A percentile compares a stretch with the other conserved stretches of the same genome.
Evolutionary conservation across 2,329 filamentous ascomycete species (phyloP).

Genomic region (Paecilomyces dactylethromorphus): DNA sequence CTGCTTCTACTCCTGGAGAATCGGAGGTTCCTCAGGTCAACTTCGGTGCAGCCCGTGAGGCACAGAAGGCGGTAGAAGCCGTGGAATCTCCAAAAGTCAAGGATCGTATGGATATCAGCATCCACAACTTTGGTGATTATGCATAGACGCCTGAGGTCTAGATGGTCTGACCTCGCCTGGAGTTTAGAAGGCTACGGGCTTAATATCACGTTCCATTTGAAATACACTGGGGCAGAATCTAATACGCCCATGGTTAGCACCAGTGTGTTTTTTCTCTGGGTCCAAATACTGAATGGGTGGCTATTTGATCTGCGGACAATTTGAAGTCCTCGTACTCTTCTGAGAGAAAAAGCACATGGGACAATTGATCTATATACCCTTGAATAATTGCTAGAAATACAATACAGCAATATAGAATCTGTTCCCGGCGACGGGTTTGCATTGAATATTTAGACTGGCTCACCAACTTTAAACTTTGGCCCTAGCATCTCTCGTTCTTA

Average conservation of each 20-base stretch:
- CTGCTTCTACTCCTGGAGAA: conserved; percentile 27
- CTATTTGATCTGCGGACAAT: not conserved
- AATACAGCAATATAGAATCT: not conserved
- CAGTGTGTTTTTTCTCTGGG: not conserved
- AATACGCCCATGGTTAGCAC: not conserved
- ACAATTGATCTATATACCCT: not conserved
- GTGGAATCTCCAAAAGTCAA: conserved; percentile 36
- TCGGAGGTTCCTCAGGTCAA: conserved; percentile 17
- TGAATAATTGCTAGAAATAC: not conserved
- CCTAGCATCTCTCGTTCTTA: not conserved
- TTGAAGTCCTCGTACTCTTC: not conserved
- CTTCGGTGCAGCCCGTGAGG: conserved; percentile 5
- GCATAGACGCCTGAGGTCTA: conserved; percentile 14
- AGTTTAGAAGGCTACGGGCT: not conserved
- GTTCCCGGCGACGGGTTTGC: not conserved
- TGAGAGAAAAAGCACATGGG: not conserved
- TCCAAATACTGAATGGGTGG: not conserved
- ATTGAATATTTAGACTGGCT: not conserved
- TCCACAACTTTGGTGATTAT: conserved; percentile 52
- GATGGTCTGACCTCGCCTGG: conserved; percentile 1
- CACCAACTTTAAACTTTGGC: not conserved
- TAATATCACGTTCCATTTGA: not conserved
- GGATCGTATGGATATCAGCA: conserved; percentile 53
- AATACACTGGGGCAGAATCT: not conserved
- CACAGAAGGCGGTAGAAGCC: conserved; percentile 17